Percentiles rank a stretch among this genome's conserved stretches.
These are phyloP conservation scores for Mollisia scopiformis DNA, from an alignment of 2,329 filamentous ascomycete species.

Conservation along the genomic window DNA sequence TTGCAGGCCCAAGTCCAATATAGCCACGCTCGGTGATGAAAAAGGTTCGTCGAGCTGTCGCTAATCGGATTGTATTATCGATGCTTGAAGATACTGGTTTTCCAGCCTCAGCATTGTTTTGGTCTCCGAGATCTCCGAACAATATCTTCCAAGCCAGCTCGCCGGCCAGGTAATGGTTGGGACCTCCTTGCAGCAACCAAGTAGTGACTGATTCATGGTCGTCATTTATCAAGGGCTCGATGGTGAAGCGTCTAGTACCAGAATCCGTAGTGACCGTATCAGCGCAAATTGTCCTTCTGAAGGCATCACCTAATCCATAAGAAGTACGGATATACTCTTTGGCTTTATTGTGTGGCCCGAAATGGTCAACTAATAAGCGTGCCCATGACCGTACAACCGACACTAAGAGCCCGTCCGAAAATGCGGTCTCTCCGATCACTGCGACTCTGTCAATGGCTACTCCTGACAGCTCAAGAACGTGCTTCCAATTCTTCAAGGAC, in stretches of 20 bases:
- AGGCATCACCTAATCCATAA: background rate
- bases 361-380: background rate
- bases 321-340: background rate
- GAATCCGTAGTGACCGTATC: background rate
- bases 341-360: too few species aligned
- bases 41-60: conserved; percentile 6
- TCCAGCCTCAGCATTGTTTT: background rate
- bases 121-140: background rate
- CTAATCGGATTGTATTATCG: background rate
- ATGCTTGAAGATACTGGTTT: background rate
- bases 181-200: background rate
- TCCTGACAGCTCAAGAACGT: background rate
- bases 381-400: background rate
- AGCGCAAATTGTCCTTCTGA: background rate
- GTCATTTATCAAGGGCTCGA: background rate
- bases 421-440: background rate
- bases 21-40: conserved; percentile 14
- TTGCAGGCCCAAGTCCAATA: conserved; percentile 12
- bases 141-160: background rate
- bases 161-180: background rate
- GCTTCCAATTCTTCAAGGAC: background rate
- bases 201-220: background rate
- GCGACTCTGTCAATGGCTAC: background rate
- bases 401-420: background rate
- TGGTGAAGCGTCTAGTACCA: background rate